Conservation (phyloP, 371 early-diverging fungal species). For the Apophysomyces sp. region DNA sequence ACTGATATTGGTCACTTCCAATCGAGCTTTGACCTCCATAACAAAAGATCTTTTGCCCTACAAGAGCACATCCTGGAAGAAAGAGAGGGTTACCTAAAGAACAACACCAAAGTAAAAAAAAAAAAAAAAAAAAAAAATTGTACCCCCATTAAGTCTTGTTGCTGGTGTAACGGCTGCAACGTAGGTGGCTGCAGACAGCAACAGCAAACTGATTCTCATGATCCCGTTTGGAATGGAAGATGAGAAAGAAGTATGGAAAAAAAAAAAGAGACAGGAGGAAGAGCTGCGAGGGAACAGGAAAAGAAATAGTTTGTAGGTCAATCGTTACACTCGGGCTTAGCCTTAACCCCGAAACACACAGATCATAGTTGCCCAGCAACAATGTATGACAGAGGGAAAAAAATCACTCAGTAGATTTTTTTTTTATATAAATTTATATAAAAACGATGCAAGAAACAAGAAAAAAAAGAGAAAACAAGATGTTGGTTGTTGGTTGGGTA, state of each 20-base stretch:
- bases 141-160: background rate
- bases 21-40: conserved; percentile 6
- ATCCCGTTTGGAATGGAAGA: background rate
- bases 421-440: too few relatives aligned
- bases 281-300: too few relatives aligned
- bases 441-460: too few relatives aligned
- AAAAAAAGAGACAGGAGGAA: background rate
- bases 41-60: conserved; percentile 4
- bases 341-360: too few relatives aligned
- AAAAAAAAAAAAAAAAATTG: background rate
- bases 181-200: background rate
- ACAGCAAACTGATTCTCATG: background rate
- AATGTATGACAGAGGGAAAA: background rate
- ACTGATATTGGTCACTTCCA: background rate
- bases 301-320: too few relatives aligned
- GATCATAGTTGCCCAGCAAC: too few relatives aligned
- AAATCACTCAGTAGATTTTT: too few relatives aligned
- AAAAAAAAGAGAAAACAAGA: too few relatives aligned
- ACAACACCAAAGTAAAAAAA: too few relatives aligned
- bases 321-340: too few relatives aligned
- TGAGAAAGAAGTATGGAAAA: background rate
- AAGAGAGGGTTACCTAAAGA: background rate
- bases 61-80: conserved; percentile 1
- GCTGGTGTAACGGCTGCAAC: background rate
- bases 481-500: too few relatives aligned